Conservation (phyloP, 2,329 filamentous ascomycete species). For the Septoria petroselini region DNA sequence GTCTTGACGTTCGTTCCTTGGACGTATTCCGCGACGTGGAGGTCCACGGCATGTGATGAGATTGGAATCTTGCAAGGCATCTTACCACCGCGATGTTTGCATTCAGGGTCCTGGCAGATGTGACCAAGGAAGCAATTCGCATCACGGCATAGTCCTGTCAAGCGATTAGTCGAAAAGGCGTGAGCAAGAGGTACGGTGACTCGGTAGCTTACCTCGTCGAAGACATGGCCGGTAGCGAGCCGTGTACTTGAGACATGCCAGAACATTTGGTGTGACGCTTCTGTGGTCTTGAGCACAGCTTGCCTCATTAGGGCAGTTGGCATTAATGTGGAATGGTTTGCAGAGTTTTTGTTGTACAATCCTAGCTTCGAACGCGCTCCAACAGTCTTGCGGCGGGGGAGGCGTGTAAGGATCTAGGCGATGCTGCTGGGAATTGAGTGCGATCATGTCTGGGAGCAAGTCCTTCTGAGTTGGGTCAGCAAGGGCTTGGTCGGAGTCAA, state of each 20-base stretch:
- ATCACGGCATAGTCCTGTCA: conserved; percentile 39
- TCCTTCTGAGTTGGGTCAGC: conserved; percentile 17
- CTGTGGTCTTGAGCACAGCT: conserved; percentile 50
- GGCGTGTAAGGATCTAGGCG: conserved; percentile 48
- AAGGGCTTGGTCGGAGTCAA: no score
- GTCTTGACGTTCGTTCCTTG: background rate
- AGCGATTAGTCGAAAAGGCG: background rate
- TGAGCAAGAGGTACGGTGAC: background rate
- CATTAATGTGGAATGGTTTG: conserved; percentile 48
- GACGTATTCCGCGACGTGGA: conserved; percentile 21
- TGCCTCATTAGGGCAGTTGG: conserved; percentile 33
- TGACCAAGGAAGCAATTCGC: conserved; percentile 49
- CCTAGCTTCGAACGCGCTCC: conserved; percentile 42
- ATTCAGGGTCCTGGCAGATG: conserved; percentile 41
- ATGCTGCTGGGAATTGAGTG: conserved; percentile 48
- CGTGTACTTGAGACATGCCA: conserved; percentile 47
- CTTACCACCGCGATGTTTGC: conserved; percentile 30
- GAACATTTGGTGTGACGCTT: conserved; percentile 41
- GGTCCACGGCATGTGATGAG: conserved; percentile 19
- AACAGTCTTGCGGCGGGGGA: conserved; percentile 39
- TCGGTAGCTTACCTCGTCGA: conserved; percentile 30
- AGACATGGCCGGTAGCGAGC: conserved; percentile 46
- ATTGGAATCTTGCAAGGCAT: conserved; percentile 28
- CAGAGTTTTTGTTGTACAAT: conserved; percentile 47
- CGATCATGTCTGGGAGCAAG: conserved; percentile 37